Evolutionary conservation across 2,329 filamentous ascomycete genomes (phyloP).

Genomic region (Fusarium verticillioides): DNA sequence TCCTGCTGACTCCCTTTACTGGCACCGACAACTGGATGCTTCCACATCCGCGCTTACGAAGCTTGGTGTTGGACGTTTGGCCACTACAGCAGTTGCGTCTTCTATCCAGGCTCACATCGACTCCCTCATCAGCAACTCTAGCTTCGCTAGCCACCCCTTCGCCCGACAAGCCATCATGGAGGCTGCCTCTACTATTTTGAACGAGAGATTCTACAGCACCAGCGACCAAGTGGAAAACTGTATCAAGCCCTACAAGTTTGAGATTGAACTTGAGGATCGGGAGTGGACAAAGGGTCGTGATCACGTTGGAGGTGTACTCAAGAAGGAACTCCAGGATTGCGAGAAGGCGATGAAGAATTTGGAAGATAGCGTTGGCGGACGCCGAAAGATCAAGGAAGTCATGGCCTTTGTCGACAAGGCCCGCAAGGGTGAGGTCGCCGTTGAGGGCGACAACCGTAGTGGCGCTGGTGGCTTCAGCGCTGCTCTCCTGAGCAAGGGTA

Average conservation of each 20-base stretch:
- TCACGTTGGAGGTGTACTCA: constrained; percentile 82
- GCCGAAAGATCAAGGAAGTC: constrained; percentile 88
- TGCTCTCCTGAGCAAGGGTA: constrained; percentile 84
- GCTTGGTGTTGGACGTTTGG: constrained; percentile 89
- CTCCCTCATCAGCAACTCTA: constrained; percentile 79
- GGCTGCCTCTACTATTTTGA: constrained; percentile 87
- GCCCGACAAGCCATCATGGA: constrained; percentile 93
- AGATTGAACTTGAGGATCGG: constrained; percentile 90
- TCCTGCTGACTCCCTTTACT: constrained; percentile 86
- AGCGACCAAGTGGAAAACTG: constrained; percentile 98
- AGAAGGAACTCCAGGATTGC: constrained; percentile 86
- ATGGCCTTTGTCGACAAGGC: constrained; percentile 92
- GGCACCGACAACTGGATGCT: constrained; percentile 93
- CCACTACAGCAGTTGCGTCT: constrained; percentile 89
- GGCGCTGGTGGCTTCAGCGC: constrained; percentile 95
- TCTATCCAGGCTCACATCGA: constrained; percentile 89
- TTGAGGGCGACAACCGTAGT: constrained; percentile 84
- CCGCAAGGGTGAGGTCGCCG: constrained; percentile 82
- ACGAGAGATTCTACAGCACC: constrained; percentile 95
- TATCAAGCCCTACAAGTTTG: constrained; percentile 98
- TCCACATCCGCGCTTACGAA: constrained; percentile 92
- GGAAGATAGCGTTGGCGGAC: constrained; percentile 82
- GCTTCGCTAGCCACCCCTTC: constrained; percentile 90
- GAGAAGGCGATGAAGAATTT: constrained; percentile 80
- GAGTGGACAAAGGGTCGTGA: constrained; percentile 91